Base-by-base conservation (phyloP, 352 stramenopile species). In the Phytophthora idaei region DNA sequence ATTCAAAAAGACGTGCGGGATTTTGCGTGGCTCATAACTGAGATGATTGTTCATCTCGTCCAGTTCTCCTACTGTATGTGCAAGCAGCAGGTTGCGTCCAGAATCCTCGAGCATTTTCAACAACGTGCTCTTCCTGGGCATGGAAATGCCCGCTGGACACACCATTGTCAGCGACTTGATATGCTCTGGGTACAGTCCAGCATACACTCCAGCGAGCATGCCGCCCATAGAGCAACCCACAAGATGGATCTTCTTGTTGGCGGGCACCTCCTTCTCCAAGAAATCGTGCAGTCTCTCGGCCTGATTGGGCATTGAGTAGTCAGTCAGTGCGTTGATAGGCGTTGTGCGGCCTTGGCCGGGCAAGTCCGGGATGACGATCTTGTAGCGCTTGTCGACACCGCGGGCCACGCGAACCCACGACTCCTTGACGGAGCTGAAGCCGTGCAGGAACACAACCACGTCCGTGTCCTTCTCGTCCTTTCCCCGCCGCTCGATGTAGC, bases 211-310 rank as follows among this genome's bases (percentile, higher is more conserved):
- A 0, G 81, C 78, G 41, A 93, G 72, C 81, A 93, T 89, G 12
- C 83, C 85, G 42, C 85, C 85, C 85, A 93, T 92, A 47, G 81
- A 90, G 65, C 82, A 90, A 7, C 85, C 85, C 15, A 92, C 67
- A 7, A 93, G 47, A 47, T 93, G 85, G n/a, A 93, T 71, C 64
- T 87, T 87, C 53, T 80, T 78, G 54, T 83, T 65, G 8, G 67
- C 29, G 4, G 69, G 61, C 27, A 93, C 65, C 17, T 80, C 74
- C 25, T 69, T 74, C 25, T 87, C 61, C 6, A 93, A 58, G 50
- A 93, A 92, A 32, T 75, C 53, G 57, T 90, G 73, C 51, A 93
- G 65, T 2, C 83, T 71, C 12, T 68, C 41, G 12, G 83, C 81
- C 44, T 93, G 85, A 4, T 71, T 69, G 25, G 80, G 76, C 48